Evolutionary conservation across 208 protist species (phyloP), one percentile per base, ranked within the genome.

Genomic region (Angomonas deanei): DNA sequence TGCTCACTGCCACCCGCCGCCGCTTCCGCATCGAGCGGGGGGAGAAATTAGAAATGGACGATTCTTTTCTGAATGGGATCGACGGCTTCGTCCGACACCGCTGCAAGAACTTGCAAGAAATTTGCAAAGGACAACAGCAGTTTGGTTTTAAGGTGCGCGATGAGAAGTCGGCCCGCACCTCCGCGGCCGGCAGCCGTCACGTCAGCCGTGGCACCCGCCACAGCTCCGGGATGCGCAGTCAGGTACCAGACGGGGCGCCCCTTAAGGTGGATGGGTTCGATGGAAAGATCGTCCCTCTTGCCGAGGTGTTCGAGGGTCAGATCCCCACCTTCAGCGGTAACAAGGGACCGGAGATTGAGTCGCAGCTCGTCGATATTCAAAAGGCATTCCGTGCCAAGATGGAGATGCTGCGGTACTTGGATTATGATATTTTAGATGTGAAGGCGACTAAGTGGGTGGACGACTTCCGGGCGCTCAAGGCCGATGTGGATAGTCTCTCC

Each of bases 341-440:
- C 55, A 93, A 90, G 39, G 97, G 97, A 6, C 87, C 91, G n/a
- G 94, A 97, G 74, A 96, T 98, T 39, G 91, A 95, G 72, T 92
- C 93, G 48, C 90, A 91, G 72, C 83, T 99, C 13, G 53, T 91
- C 34, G 94, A 98, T 60, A 98, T 99, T 64, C 96, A 98, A 84
- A 84, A 82, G 24, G 76, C 87, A 59, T 98, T 98, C 72, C 89
- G 96, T 64, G 60, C 79, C 8, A 93, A 96, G 77, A 94, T 97
- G 74, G 80, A 91, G 50, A 70, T 83, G 56, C 83, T 99, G 30
- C 85, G 87, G 11, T 69, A 84, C 54, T 79, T 99, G 38, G 81
- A 95, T 32, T 98, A 98, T 70, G 82, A 97, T 71, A 97, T 99
- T 61, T 87, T 99, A 47, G 97, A 99, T 66, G 97, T 99, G 33